These are phyloP conservation scores for Fusarium setosum DNA, from an alignment of 2,329 filamentous ascomycete genomes.

Conservation along the genomic window DNA sequence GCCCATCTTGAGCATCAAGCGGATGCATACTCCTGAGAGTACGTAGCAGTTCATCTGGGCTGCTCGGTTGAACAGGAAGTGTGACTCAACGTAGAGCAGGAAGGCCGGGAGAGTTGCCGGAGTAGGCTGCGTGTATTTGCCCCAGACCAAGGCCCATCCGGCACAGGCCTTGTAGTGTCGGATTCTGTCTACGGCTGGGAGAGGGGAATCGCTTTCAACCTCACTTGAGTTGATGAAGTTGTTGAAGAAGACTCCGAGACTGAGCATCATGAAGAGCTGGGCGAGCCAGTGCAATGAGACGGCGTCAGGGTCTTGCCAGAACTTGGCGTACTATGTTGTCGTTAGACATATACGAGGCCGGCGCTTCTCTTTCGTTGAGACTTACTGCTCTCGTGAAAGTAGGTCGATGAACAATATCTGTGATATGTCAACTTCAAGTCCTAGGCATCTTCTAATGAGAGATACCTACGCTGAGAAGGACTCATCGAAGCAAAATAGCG, in stretches of 20 bases:
- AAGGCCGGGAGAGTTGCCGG: slow-evolving; percentile 62
- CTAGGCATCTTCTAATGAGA: not conserved
- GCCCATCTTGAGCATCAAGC: slow-evolving; percentile 69
- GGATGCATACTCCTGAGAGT: slow-evolving; percentile 60
- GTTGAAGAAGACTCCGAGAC: slow-evolving; percentile 57
- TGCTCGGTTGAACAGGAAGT: slow-evolving; percentile 63
- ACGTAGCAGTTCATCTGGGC: slow-evolving; percentile 67
- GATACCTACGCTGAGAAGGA: slow-evolving; percentile 60
- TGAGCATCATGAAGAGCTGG: slow-evolving; percentile 61
- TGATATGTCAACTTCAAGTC: slow-evolving; percentile 8
- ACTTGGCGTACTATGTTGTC: slow-evolving; percentile 57
- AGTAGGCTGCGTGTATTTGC: slow-evolving; percentile 63
- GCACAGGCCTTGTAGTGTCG: slow-evolving; percentile 60
- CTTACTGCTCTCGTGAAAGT: slow-evolving; percentile 59
- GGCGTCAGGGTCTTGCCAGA: slow-evolving; percentile 57
- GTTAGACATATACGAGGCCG: not conserved
- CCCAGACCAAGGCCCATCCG: slow-evolving; percentile 62
- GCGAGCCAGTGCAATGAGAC: slow-evolving; percentile 61
- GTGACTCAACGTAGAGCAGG: slow-evolving; percentile 63
- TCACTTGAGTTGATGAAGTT: slow-evolving; percentile 58
- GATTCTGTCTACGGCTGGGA: slow-evolving; percentile 57
- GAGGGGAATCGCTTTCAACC: slow-evolving; percentile 52
- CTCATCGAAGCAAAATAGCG: slow-evolving; percentile 65
- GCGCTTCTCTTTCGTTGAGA: not conserved
- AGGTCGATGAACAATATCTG: slow-evolving; percentile 65